phyloP scores from a whole-genome alignment of 2,329 filamentous ascomycete species.

The Hyphodiscus sp. region DNA sequence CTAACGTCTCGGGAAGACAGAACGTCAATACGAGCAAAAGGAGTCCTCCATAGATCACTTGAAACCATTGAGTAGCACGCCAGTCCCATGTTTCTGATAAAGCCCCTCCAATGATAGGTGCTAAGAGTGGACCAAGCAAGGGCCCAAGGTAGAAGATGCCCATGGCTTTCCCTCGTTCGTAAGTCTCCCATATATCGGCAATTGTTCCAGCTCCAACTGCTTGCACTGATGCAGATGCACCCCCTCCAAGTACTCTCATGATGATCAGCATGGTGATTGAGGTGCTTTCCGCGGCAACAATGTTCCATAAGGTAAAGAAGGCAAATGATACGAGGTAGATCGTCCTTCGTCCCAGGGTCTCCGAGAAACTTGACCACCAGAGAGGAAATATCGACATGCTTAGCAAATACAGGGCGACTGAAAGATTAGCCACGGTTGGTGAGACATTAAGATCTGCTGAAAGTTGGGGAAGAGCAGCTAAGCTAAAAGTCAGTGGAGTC shows the following conservation, averaged over 20 bases:
- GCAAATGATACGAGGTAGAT: slow-evolving; percentile 72
- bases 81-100: slow-evolving; percentile 65
- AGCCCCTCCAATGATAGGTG: slow-evolving; percentile 70
- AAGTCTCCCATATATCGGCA: slow-evolving; percentile 70
- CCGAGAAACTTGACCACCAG: slow-evolving; percentile 77
- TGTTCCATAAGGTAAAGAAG: slow-evolving; percentile 64
- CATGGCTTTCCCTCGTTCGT: slow-evolving; percentile 73
- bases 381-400: slow-evolving; percentile 77
- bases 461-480: slow-evolving; percentile 64
- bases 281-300: slow-evolving; percentile 60
- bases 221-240: slow-evolving; percentile 73
- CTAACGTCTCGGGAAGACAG: slow-evolving; percentile 58
- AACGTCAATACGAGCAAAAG: slow-evolving; percentile 51
- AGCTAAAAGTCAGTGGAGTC: background rate
- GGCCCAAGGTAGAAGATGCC: slow-evolving; percentile 77
- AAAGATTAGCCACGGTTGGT: slow-evolving; percentile 64
- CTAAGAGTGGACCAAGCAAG: slow-evolving; percentile 65
- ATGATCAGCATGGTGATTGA: slow-evolving; percentile 72
- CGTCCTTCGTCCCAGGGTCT: slow-evolving; percentile 64
- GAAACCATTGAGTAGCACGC: slow-evolving; percentile 73
- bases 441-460: slow-evolving; percentile 54
- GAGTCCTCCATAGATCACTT: slow-evolving; percentile 61
- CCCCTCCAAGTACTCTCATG: slow-evolving; percentile 67
- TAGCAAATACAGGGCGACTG: slow-evolving; percentile 75
- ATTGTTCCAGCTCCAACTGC: slow-evolving; percentile 80